These are phyloP conservation scores for Phialocephala subalpina DNA, from an alignment of 2,329 filamentous ascomycete genomes.

Conservation along the genomic window DNA sequence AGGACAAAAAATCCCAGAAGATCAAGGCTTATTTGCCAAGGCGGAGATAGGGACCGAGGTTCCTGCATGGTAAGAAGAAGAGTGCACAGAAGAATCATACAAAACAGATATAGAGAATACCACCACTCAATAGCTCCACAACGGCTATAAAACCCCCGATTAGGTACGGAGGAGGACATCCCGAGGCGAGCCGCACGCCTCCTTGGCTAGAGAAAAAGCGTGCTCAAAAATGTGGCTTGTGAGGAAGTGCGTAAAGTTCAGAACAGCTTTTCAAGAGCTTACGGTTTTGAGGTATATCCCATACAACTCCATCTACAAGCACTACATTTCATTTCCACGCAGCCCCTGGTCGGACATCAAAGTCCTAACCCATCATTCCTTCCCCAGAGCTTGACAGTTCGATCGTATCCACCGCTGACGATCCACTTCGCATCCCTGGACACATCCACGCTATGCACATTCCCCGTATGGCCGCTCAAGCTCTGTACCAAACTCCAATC, in stretches of 20 bases:
- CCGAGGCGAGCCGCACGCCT: background rate
- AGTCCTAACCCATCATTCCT: slow-evolving; percentile 75
- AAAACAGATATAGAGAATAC: background rate
- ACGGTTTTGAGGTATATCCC: background rate
- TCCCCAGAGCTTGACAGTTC: slow-evolving; percentile 96
- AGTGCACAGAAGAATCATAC: background rate
- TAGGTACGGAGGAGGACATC: background rate
- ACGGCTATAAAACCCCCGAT: background rate
- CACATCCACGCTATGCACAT: slow-evolving; percentile 90
- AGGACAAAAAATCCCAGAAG: no score
- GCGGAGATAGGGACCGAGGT: background rate
- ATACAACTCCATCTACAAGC: background rate
- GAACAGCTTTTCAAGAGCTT: background rate
- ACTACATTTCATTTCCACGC: background rate
- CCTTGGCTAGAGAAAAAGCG: background rate
- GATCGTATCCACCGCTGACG: slow-evolving; percentile 91
- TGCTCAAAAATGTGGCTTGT: background rate
- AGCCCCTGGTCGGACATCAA: slow-evolving; percentile 37
- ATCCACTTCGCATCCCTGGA: slow-evolving; percentile 90
- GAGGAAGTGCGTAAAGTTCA: background rate
- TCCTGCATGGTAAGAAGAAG: background rate
- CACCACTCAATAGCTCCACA: background rate
- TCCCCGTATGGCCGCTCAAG: slow-evolving; percentile 88
- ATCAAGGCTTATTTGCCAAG: slow-evolving; percentile 1
- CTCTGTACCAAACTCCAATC: slow-evolving; percentile 93